A percentile compares a stretch with the other conserved stretches of the same genome.
phyloP scores from a whole-genome alignment of 495 filamentous ascomycete genomes.

The Podospora anserina region DNA sequence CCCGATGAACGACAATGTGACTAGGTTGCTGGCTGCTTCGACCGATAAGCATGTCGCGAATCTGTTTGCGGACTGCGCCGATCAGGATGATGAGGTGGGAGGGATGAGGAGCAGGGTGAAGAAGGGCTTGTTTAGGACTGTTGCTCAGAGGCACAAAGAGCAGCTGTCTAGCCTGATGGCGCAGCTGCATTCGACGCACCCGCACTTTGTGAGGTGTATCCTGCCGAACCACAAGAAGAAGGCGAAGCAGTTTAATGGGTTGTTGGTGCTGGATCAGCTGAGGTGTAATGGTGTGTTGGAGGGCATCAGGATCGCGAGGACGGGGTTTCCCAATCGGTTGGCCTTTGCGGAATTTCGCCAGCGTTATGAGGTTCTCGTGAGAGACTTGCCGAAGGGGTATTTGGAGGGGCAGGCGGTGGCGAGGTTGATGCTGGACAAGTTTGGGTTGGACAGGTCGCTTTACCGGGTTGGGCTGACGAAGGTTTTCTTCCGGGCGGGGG shows the following conservation, averaged over 20 bases:
- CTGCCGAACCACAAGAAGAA: constrained; percentile 97
- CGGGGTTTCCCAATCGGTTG: constrained; percentile 95
- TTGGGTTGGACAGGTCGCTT: constrained; percentile 76
- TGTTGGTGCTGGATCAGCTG: constrained; percentile 89
- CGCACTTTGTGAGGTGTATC: constrained; percentile 97
- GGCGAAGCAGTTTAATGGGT: constrained; percentile 86
- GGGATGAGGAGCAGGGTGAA: constrained; percentile 80
- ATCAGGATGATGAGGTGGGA: constrained; percentile 62
- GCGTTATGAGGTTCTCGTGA: constrained; percentile 94
- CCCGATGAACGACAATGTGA: constrained; percentile 94
- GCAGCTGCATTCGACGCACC: constrained; percentile 94
- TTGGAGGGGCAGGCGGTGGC: constrained; percentile 85
- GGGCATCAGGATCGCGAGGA: constrained; percentile 94
- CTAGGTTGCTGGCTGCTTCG: constrained; percentile 78
- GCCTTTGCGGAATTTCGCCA: constrained; percentile 91
- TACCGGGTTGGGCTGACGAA: constrained; percentile 96
- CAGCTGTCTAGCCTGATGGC: constrained; percentile 91
- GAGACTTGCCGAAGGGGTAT: constrained; percentile 83
- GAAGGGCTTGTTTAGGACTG: constrained; percentile 95
- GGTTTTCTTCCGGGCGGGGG: constrained; percentile 96
- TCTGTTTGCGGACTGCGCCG: constrained; percentile 84
- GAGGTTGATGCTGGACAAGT: constrained; percentile 82
- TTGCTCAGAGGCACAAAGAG: constrained; percentile 96
- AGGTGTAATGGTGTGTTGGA: constrained; percentile 98
- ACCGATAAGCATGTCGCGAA: constrained; percentile 76